Evolutionary conservation across 495 filamentous ascomycete genomes (phyloP).

Genomic region (Penicillium desertorum): DNA sequence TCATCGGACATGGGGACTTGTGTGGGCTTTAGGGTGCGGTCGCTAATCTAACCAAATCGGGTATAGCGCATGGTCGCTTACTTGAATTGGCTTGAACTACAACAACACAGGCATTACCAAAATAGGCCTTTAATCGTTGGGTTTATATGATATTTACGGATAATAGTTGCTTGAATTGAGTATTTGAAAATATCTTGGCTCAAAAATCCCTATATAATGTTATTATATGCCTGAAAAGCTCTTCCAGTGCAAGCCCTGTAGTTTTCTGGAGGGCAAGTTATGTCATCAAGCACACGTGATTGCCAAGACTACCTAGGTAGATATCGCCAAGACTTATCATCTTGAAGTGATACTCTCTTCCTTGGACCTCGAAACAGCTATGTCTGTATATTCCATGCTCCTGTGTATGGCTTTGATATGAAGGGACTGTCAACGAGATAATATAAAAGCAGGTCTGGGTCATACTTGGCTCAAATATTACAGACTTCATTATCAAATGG

Average conservation of each 20-base stretch:
- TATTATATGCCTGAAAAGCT: not conserved
- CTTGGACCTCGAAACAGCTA: not conserved
- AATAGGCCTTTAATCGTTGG: not conserved
- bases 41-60: conserved; percentile 50
- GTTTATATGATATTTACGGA: not conserved
- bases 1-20: conserved; percentile 43
- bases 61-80: conserved; percentile 31
- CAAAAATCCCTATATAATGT: not conserved
- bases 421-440: not conserved
- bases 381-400: not conserved
- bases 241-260: conserved; percentile 1
- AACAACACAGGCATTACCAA: not conserved
- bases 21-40: conserved; percentile 53
- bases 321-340: not conserved
- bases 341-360: not conserved
- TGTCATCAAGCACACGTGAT: conserved; percentile 8
- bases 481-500: not conserved
- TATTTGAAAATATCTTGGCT: not conserved
- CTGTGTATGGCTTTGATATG: not conserved
- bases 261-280: conserved; percentile 4
- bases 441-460: not conserved
- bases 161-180: not conserved
- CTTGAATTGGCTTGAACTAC: conserved; percentile 6
- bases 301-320: not conserved
- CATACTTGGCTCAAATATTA: not conserved